Conservation (phyloP, 2,329 filamentous ascomycete species). For the Botrytis aclada region DNA sequence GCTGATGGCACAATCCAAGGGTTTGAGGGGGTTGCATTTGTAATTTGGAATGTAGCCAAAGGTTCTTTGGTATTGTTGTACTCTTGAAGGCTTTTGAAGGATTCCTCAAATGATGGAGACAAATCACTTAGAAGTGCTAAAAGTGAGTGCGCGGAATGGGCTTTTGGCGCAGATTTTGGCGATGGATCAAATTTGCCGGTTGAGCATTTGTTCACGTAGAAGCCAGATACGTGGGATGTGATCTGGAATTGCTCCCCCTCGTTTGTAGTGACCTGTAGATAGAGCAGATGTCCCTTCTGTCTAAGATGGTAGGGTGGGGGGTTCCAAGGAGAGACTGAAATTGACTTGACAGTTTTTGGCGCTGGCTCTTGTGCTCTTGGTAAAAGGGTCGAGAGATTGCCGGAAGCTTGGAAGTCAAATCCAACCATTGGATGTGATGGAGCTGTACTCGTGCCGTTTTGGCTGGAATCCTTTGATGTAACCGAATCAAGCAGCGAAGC, state of each 20-base stretch:
- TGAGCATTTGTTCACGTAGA: slow-evolving; percentile 95
- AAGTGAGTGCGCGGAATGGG: slow-evolving; percentile 77
- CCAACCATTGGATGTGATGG: slow-evolving; percentile 58
- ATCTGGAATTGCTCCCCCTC: slow-evolving; percentile 95
- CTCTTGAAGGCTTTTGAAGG: slow-evolving; percentile 77
- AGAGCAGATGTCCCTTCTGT: slow-evolving; percentile 88
- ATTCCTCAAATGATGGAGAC: slow-evolving; percentile 76
- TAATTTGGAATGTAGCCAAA: slow-evolving; percentile 89
- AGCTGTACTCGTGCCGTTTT: slow-evolving; percentile 38
- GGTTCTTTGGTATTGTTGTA: slow-evolving; percentile 83
- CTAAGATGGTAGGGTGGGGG: slow-evolving; percentile 88
- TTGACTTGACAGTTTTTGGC: slow-evolving; percentile 87
- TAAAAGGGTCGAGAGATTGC: slow-evolving; percentile 67
- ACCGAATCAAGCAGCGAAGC: slow-evolving; percentile 84
- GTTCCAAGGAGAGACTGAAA: slow-evolving; percentile 92
- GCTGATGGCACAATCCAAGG: slow-evolving; percentile 83
- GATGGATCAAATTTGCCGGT: slow-evolving; percentile 93
- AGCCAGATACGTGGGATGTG: slow-evolving; percentile 89
- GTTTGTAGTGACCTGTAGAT: slow-evolving; percentile 82
- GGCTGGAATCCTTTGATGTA: slow-evolving; percentile 37
- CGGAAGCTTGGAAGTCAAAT: slow-evolving; percentile 73
- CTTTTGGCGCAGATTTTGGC: slow-evolving; percentile 75
- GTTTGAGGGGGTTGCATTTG: slow-evolving; percentile 86
- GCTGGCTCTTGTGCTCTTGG: slow-evolving; percentile 63
- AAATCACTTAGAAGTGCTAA: slow-evolving; percentile 73